Evolutionary conservation across 2,329 filamentous ascomycete genomes (phyloP).

Genomic region (Colletotrichum endophyticum): DNA sequence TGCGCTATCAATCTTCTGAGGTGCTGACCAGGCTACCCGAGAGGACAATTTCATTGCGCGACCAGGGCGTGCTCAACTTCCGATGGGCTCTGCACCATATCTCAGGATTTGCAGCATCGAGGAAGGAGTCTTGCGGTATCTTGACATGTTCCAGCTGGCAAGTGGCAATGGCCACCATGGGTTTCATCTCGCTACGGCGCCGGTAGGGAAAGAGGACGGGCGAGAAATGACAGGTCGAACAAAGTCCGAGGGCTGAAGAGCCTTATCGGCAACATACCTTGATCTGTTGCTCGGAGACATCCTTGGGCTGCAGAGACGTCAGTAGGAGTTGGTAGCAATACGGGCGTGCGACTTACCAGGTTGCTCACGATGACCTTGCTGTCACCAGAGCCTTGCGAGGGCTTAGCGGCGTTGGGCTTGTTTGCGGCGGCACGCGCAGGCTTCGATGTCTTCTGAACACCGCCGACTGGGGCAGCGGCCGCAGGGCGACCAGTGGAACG

Average conservation of each 20-base stretch:
- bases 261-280: constrained; percentile 99
- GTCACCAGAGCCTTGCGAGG: constrained; percentile 67
- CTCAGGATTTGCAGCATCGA: constrained; percentile 30
- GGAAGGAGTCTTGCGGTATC: constrained; percentile 33
- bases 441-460: constrained; percentile 80
- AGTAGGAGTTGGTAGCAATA: constrained; percentile 37
- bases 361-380: constrained; percentile 99
- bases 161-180: constrained; percentile 12
- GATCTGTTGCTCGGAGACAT: constrained; percentile 96
- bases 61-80: constrained; percentile 67
- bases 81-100: constrained; percentile 33
- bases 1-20: constrained; percentile 27
- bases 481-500: constrained; percentile 57
- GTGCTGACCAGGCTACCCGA: constrained; percentile 61
- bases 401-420: constrained; percentile 70
- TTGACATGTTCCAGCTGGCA: constrained; percentile 11
- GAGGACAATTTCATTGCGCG: constrained; percentile 48
- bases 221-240: constrained; percentile 62
- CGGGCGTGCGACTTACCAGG: constrained; percentile 69
- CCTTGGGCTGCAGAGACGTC: constrained; percentile 75
- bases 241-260: constrained; percentile 71
- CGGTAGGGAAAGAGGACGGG: constrained; percentile 38
- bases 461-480: constrained; percentile 76
- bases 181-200: constrained; percentile 19
- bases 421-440: constrained; percentile 61